These are phyloP conservation scores for Candida verbasci DNA, from an alignment of 805 yeast genomes.

Conservation along the genomic window DNA sequence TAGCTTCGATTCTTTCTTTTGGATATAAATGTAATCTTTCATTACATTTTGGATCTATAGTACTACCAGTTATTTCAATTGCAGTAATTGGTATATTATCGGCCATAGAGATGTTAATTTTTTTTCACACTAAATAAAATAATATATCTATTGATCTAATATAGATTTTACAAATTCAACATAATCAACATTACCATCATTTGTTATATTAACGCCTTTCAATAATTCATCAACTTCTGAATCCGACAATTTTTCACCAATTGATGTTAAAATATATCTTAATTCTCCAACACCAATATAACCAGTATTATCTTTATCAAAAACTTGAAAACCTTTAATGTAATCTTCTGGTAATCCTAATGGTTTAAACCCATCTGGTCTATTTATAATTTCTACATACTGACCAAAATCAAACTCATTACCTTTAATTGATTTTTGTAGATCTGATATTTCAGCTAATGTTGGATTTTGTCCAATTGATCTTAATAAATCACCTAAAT, in stretches of 20 bases:
- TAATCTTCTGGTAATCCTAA: conserved; percentile 89
- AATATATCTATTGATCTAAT: conserved; percentile 63
- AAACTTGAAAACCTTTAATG: conserved; percentile 89
- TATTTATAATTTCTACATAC: conserved; percentile 68
- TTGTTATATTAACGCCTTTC: conserved; percentile 90
- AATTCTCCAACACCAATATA: conserved; percentile 96
- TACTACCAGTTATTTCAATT: not conserved
- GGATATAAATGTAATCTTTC: conserved; percentile 52
- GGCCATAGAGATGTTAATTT: too few species aligned
- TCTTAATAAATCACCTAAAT: conserved; percentile 88
- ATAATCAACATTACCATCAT: conserved; percentile 93
- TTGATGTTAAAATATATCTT: conserved; percentile 88
- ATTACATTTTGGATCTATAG: conserved; percentile 9
- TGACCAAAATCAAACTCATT: conserved; percentile 68
- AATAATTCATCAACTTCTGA: conserved; percentile 92
- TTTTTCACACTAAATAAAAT: not conserved
- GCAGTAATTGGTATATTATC: not conserved
- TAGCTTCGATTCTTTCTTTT: conserved; percentile 37
- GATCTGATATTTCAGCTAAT: conserved; percentile 68
- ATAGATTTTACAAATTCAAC: conserved; percentile 92
- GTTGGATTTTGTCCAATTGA: conserved; percentile 99
- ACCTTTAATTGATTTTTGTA: conserved; percentile 41
- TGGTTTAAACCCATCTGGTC: conserved; percentile 86
- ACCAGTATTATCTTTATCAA: conserved; percentile 94
- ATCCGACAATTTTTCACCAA: conserved; percentile 90